Evolutionary conservation across 2,329 filamentous ascomycete species (phyloP).

Genomic region (Apiospora pterosperma): DNA sequence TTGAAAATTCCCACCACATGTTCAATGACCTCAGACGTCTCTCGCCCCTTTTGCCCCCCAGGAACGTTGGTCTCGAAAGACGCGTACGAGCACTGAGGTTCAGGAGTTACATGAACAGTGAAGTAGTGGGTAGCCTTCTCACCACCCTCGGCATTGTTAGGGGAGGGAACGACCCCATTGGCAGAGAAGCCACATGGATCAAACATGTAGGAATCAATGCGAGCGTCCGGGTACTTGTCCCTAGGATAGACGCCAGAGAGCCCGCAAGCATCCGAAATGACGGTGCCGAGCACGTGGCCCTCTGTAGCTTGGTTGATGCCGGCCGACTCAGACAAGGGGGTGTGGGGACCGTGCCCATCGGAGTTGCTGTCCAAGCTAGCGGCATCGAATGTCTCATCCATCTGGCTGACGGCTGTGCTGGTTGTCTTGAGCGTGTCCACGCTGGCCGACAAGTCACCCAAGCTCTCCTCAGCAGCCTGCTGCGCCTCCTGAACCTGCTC

Average conservation of each 20-base stretch:
- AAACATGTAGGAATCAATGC: constrained; percentile 94
- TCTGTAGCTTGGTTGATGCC: constrained; percentile 82
- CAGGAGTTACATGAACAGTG: constrained; percentile 96
- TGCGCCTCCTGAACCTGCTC: constrained; percentile 63
- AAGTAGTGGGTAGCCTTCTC: constrained; percentile 78
- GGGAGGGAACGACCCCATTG: constrained; percentile 88
- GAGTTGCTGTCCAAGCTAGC: constrained; percentile 65
- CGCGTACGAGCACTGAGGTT: constrained; percentile 94
- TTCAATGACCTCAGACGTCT: constrained; percentile 86
- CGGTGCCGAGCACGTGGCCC: constrained; percentile 86
- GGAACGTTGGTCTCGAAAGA: constrained; percentile 99
- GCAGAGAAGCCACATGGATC: constrained; percentile 96
- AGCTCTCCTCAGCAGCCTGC: constrained; percentile 54
- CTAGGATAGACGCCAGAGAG: constrained; percentile 85
- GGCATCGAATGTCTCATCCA: constrained; percentile 69
- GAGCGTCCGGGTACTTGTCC: constrained; percentile 83
- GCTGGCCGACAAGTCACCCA: constrained; percentile 57
- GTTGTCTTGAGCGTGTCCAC: constrained; percentile 31
- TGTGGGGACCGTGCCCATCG: constrained; percentile 53
- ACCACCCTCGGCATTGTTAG: constrained; percentile 44
- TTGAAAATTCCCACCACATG: constrained; percentile 96
- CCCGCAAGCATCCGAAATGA: constrained; percentile 87
- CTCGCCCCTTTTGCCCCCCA: constrained; percentile 78
- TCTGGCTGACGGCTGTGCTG: constrained; percentile 33
- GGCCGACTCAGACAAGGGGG: constrained; percentile 52